Conservation (phyloP, 768 basidiomycete genomes). For the Xerocomus potaroensis region DNA sequence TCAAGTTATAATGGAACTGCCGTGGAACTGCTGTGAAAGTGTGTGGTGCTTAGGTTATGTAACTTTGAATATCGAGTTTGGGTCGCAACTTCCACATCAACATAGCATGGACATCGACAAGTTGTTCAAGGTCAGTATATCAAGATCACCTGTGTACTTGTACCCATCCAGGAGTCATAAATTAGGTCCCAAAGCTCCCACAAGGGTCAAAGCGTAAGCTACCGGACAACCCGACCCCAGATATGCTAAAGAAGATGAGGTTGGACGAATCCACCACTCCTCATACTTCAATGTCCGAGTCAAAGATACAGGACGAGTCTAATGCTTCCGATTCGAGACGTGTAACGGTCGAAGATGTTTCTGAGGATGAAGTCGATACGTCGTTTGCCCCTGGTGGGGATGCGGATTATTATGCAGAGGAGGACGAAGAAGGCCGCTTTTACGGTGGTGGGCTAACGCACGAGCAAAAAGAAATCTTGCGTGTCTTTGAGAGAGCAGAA, state of each 20-base stretch:
- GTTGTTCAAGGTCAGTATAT: slow-evolving; percentile 40
- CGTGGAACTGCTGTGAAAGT: background rate
- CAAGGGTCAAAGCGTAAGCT: slow-evolving; percentile 65
- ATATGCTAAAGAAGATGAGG: slow-evolving; percentile 79
- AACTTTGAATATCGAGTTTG: background rate
- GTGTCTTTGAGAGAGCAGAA: slow-evolving; percentile 81
- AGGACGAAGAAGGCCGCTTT: slow-evolving; percentile 90
- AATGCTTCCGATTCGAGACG: slow-evolving; percentile 32
- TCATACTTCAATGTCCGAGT: slow-evolving; percentile 6
- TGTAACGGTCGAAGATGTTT: slow-evolving; percentile 57
- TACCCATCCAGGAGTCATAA: background rate
- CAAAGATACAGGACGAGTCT: slow-evolving; percentile 6
- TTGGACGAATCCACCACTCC: slow-evolving; percentile 37
- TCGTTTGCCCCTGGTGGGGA: slow-evolving; percentile 83
- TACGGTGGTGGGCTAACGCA: slow-evolving; percentile 90
- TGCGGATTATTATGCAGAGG: slow-evolving; percentile 86
- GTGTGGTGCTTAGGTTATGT: slow-evolving; percentile 17
- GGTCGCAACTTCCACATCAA: background rate
- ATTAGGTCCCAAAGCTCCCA: slow-evolving; percentile 66
- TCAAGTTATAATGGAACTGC: no score
- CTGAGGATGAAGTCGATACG: slow-evolving; percentile 27
- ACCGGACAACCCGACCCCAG: slow-evolving; percentile 71
- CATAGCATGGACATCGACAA: slow-evolving; percentile 46
- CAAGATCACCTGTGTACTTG: background rate
- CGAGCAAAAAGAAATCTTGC: slow-evolving; percentile 93